Base-by-base conservation (phyloP, 768 basidiomycete genomes). In the Kwoniella heveanensis region DNA sequence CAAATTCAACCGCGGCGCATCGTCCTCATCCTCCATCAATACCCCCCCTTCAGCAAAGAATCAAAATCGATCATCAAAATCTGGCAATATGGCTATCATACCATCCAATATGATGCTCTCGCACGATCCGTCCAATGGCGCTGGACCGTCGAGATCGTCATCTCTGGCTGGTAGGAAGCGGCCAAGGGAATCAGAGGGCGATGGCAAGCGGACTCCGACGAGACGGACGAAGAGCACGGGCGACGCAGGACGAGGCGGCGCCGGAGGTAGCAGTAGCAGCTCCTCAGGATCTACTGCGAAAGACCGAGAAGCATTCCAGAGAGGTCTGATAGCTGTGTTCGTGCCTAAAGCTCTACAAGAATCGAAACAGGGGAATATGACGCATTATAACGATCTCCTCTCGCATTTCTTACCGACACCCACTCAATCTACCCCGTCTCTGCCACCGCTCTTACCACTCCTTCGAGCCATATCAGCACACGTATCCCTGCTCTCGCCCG, bases 401-500 rank as follows among this genome's bases (percentile, higher is more conserved):
- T 84, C 88, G 58, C 91, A 94, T 68, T 97, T 99, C 69, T 66
- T 70, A 51, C 80, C 76, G 1, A 71, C 67, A 37, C 74, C 65
- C 24, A 69, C 79, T 86, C 56, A 47, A 2, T 73, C 79, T 0
- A 52, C 86, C 68, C 83, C 83, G 1, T 82, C 83, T 21, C 79
- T 30, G 65, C 80, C 32, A 24, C 65, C 77, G 30, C 69, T 73
- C 77, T 84, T 36, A 72, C 83, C 54, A 72, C 83, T 56, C 86
- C 84, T 99, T 29, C 83, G 87, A 29, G 91, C 92, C 0, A 84
- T 99, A 26, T 90, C 91, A 0, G 91, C 97, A 73, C 90, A 92
- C 64, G 91, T 97, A 58, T 94, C 92, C 25, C 86, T 91, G 46
- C 83, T 99, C 30, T 68, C 74, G 21, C 93, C 92, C 70, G 87